A percentile compares a stretch with the other conserved stretches of the same genome.
Conservation (phyloP, 1,284 basidiomycete genomes). For the Papiliotrema laurentii region DNA sequence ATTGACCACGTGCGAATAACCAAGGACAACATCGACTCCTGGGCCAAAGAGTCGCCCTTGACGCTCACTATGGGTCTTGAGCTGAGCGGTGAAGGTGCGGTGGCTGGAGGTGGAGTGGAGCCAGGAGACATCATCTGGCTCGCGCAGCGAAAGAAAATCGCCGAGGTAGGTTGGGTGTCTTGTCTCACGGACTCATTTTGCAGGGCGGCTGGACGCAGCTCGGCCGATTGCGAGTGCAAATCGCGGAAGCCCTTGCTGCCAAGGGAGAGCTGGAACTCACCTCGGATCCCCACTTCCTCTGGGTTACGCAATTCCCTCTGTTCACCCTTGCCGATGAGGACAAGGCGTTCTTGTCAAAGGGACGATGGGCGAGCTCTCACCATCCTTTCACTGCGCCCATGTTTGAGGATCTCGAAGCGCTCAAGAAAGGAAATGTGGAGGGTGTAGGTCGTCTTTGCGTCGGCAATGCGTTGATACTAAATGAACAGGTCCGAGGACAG, state of each 20-base stretch:
- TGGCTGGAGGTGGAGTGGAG: slow-evolving; percentile 34
- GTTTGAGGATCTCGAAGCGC: slow-evolving; percentile 70
- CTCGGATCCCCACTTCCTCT: slow-evolving; percentile 72
- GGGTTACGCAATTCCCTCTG: slow-evolving; percentile 93
- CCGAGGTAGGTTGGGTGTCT: slow-evolving; percentile 53
- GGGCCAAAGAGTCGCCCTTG: slow-evolving; percentile 38
- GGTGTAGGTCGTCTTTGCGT: slow-evolving; percentile 57
- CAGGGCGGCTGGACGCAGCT: slow-evolving; percentile 80
- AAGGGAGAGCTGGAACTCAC: slow-evolving; percentile 58
- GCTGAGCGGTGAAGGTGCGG: slow-evolving; percentile 20
- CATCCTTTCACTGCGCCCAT: slow-evolving; percentile 97
- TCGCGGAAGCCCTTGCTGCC: slow-evolving; percentile 62
- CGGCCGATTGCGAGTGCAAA: slow-evolving; percentile 64
- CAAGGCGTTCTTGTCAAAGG: slow-evolving; percentile 76
- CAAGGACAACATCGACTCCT: slow-evolving; percentile 33
- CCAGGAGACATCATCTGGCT: slow-evolving; percentile 55
- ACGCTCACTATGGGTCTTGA: slow-evolving; percentile 34
- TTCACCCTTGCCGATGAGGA: slow-evolving; percentile 85
- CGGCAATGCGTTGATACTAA: not conserved
- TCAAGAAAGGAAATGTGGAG: slow-evolving; percentile 64
- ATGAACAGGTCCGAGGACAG: slow-evolving; percentile 73
- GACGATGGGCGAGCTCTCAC: slow-evolving; percentile 84
- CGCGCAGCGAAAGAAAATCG: slow-evolving; percentile 50
- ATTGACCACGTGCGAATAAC: slow-evolving; percentile 40
- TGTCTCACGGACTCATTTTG: no score